Evolutionary conservation across 2,329 filamentous ascomycete genomes (phyloP).

Genomic region (Trichocomaceae sp.): DNA sequence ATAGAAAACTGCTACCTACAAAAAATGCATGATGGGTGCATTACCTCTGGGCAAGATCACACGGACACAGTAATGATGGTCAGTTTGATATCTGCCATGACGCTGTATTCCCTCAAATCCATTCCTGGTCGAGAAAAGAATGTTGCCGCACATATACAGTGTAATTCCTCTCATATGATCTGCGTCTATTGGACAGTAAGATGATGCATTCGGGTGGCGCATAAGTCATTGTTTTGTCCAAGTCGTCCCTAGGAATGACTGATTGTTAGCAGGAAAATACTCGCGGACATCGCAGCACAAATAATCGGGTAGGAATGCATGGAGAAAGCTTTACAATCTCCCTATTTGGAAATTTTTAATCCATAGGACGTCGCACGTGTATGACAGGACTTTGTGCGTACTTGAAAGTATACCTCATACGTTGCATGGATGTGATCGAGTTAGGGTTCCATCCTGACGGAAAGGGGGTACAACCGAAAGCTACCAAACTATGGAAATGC

Average conservation of each 20-base stretch:
- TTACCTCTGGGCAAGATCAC: too few species aligned
- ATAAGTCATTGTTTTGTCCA: not conserved
- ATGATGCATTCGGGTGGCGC: not conserved
- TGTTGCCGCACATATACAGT: not conserved
- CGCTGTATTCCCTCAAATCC: not conserved
- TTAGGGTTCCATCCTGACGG: too few species aligned
- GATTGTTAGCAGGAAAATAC: too few species aligned
- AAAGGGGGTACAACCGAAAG: too few species aligned
- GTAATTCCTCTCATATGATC: conserved; percentile 1
- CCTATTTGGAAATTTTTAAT: not conserved
- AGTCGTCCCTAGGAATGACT: not conserved
- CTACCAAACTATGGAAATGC: too few species aligned
- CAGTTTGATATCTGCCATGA: not conserved
- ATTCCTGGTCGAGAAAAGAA: conserved; percentile 4
- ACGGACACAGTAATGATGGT: not conserved
- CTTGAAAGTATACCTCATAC: too few species aligned
- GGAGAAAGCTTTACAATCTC: not conserved
- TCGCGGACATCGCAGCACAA: not conserved
- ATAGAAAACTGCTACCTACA: not conserved
- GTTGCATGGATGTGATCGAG: too few species aligned
- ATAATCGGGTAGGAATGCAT: conserved; percentile 9
- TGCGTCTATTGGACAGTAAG: not conserved
- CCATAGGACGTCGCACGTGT: not conserved
- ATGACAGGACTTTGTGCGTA: not conserved
- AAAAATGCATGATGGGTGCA: not conserved